These are phyloP conservation scores for Geranium brycei DNA, from an alignment of 345 rosid genomes.

Conservation along the genomic window DNA sequence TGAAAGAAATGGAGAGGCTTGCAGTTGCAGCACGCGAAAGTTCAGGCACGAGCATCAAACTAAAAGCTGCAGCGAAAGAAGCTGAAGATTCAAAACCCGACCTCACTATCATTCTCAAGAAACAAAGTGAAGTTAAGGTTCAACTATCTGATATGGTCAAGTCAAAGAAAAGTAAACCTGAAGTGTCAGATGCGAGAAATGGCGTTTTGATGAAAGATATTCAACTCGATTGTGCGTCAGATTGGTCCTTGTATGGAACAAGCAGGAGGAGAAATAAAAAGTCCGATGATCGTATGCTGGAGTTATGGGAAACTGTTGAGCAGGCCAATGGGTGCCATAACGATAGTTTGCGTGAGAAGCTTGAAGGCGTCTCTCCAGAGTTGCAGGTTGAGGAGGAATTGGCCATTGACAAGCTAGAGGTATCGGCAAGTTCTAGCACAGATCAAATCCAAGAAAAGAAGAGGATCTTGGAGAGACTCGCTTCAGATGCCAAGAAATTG, in stretches of 20 bases:
- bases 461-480: constrained; percentile 59
- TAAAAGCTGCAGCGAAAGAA: not conserved
- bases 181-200: constrained; percentile 6
- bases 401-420: constrained; percentile 54
- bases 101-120: not conserved
- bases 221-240: constrained; percentile 55
- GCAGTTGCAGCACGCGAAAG: constrained; percentile 20
- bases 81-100: not conserved
- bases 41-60: constrained; percentile 11
- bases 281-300: constrained; percentile 32
- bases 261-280: constrained; percentile 26
- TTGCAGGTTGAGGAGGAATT: constrained; percentile 54
- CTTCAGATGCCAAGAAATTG: constrained; percentile 57
- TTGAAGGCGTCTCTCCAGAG: constrained; percentile 21
- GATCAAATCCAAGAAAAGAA: constrained; percentile 22
- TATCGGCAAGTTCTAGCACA: constrained; percentile 25
- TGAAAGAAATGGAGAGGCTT: constrained; percentile 35
- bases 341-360: constrained; percentile 9
- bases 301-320: constrained; percentile 42
- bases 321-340: constrained; percentile 12
- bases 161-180: not conserved
- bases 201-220: constrained; percentile 49
- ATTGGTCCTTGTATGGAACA: constrained; percentile 36
- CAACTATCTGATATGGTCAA: constrained; percentile 1
- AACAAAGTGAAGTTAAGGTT: not conserved